Evolutionary conservation across 129 eudicot genomes (phyloP).

Genomic region (Artemisia argyi): DNA sequence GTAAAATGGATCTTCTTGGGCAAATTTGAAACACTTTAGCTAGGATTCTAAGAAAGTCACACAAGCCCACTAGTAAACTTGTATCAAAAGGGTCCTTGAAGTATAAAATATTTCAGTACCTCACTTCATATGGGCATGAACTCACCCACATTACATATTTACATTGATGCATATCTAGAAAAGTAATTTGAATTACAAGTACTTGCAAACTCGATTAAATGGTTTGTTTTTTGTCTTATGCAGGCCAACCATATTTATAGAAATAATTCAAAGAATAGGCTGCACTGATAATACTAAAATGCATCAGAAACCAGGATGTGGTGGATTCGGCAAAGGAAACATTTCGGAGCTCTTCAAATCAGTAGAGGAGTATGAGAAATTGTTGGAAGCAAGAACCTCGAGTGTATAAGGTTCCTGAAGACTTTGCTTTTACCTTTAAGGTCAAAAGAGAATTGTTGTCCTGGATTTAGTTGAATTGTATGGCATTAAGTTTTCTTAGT

Average conservation of each 20-base stretch:
- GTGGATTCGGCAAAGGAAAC: constrained; percentile 97
- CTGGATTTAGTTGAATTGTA: background rate
- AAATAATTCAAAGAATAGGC: constrained; percentile 88
- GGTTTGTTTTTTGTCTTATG: background rate
- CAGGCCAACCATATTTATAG: constrained; percentile 91
- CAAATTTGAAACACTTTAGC: too few relatives aligned
- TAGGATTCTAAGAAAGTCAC: too few relatives aligned
- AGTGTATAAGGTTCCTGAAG: background rate
- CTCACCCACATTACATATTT: too few relatives aligned
- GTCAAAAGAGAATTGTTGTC: background rate
- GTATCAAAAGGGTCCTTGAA: too few relatives aligned
- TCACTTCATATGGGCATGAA: too few relatives aligned
- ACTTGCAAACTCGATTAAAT: too few relatives aligned
- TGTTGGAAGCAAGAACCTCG: constrained; percentile 19
- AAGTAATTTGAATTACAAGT: too few relatives aligned
- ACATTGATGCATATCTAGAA: too few relatives aligned
- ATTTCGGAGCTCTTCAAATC: constrained; percentile 82
- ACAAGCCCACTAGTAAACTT: too few relatives aligned
- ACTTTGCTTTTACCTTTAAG: background rate
- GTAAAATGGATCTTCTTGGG: too few relatives aligned
- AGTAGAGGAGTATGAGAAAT: constrained; percentile 84
- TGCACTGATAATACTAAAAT: constrained; percentile 56
- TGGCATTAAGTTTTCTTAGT: too few relatives aligned
- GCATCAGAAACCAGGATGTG: constrained; percentile 80
- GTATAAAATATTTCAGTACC: too few relatives aligned